These are phyloP conservation scores for Ceratocystis destructans DNA, from an alignment of 2,329 filamentous ascomycete species.

Conservation along the genomic window DNA sequence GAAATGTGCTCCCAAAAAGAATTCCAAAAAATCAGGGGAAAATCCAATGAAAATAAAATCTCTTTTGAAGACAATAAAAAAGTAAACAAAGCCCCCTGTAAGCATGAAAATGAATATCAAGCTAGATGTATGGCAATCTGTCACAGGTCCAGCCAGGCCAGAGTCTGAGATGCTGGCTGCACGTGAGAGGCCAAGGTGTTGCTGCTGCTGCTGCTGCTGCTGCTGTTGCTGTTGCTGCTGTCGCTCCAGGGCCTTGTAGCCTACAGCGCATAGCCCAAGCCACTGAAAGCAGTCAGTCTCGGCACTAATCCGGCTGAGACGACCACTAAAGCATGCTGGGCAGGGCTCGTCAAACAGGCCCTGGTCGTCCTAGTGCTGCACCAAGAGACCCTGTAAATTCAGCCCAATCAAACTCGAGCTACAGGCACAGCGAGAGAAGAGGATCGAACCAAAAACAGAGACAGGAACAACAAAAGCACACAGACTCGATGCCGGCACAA, in stretches of 20 bases:
- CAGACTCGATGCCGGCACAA: background rate
- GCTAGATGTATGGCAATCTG: background rate
- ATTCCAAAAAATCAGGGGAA: background rate
- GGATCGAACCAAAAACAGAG: background rate
- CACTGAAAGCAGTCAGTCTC: background rate
- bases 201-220: too few species aligned
- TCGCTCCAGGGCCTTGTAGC: too few species aligned
- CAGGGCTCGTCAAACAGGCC: background rate
- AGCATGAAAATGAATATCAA: background rate
- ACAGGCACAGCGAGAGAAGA: background rate
- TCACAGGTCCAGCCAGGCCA: background rate
- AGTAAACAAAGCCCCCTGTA: slow-evolving; percentile 8
- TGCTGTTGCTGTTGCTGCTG: too few species aligned
- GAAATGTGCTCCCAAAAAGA: background rate
- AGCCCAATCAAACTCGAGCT: background rate
- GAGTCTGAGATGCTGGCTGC: background rate
- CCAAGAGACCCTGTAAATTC: background rate
- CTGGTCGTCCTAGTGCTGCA: background rate
- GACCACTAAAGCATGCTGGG: background rate
- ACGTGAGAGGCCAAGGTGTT: too few species aligned
- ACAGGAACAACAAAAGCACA: background rate
- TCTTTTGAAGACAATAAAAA: background rate
- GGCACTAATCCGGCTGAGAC: background rate
- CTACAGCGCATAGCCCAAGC: background rate
- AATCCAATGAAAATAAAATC: background rate